Conservation (phyloP, 331 rosid genomes). For the Acacia pycnantha region DNA sequence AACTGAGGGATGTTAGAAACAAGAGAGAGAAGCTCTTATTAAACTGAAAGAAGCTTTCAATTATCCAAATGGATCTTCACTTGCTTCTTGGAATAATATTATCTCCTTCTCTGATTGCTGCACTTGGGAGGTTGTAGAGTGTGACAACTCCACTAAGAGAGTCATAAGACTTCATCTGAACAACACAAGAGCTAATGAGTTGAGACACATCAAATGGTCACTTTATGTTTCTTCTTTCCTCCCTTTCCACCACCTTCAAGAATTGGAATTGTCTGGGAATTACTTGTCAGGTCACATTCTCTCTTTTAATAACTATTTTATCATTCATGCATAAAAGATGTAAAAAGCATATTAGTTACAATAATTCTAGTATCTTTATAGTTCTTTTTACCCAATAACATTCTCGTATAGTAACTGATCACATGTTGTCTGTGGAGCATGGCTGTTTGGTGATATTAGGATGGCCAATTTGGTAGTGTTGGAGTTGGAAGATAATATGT, state of each 20-base stretch:
- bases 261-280: neutral
- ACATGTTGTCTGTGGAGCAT: no score
- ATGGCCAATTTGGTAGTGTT: no score
- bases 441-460: no score
- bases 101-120: neutral
- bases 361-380: no score
- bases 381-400: no score
- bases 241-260: neutral
- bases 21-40: neutral
- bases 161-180: neutral
- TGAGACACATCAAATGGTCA: neutral
- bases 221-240: neutral
- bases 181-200: neutral
- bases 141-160: neutral
- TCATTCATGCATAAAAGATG: neutral
- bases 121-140: neutral
- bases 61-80: neutral
- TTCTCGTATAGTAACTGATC: no score
- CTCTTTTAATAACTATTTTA: neutral
- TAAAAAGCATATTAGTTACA: no score
- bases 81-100: neutral
- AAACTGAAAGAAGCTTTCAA: neutral
- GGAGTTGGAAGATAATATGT: no score
- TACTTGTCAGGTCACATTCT: neutral
- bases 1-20: constrained; percentile 8